Percentiles rank a stretch among this genome's conserved stretches.
Evolutionary conservation across 108 stramenopile genomes (phyloP).

Genomic region (Epithemia pelagica): DNA sequence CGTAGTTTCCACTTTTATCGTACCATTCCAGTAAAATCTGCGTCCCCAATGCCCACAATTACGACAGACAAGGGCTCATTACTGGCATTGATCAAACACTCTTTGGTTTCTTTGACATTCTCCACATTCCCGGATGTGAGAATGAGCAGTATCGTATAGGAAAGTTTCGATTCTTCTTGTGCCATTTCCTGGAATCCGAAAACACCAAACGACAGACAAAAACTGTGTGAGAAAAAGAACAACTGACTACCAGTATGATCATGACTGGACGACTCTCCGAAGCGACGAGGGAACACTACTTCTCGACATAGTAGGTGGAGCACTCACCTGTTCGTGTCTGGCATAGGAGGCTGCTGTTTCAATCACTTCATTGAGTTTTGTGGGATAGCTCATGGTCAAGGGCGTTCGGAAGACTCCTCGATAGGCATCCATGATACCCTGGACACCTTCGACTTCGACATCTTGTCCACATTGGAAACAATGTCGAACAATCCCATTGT

Average conservation of each 20-base stretch:
- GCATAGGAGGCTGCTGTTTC: conserved; percentile 64
- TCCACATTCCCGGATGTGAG: conserved; percentile 87
- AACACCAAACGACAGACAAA: conserved; percentile 9
- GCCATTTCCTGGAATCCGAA: conserved; percentile 26
- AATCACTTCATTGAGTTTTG: conserved; percentile 82
- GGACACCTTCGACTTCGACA: conserved; percentile 70
- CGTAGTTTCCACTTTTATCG: no score
- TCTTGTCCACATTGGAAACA: conserved; percentile 73
- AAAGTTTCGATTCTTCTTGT: conserved; percentile 36
- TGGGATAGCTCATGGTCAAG: conserved; percentile 83
- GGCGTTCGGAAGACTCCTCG: conserved; percentile 59
- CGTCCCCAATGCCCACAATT: conserved; percentile 84
- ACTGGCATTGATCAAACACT: conserved; percentile 50
- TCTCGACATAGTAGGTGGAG: not conserved
- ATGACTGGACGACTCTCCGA: not conserved
- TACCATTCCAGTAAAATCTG: conserved; percentile 67
- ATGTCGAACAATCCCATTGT: conserved; percentile 74
- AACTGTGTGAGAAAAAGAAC: no score
- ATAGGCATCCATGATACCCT: conserved; percentile 86
- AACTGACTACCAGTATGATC: conserved; percentile 5
- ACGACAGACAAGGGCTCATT: conserved; percentile 76
- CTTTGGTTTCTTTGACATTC: conserved; percentile 77
- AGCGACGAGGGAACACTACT: not conserved
- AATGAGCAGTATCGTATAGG: conserved; percentile 87
- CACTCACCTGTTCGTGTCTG: conserved; percentile 42